Conservation (phyloP, 192 early-diverging fungal species). For the Haplosporangium gracile region DNA sequence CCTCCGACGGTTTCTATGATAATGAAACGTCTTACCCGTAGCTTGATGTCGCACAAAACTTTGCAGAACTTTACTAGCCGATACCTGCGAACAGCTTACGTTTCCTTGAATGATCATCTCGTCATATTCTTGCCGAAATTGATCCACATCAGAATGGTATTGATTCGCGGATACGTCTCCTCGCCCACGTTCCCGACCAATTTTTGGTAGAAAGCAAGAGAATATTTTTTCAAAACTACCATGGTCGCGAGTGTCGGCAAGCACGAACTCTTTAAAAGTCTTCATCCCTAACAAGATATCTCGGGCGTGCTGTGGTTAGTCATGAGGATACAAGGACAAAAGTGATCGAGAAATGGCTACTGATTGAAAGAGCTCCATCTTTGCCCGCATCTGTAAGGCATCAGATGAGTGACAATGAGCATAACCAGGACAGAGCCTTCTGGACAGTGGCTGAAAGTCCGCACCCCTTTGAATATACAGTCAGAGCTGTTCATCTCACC, state of each 20-base stretch:
- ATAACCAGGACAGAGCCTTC: too few species aligned
- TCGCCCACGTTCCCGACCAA: conserved; percentile 10
- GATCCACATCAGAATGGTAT: neutral
- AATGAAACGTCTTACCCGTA: neutral
- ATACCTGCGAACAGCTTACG: neutral
- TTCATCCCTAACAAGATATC: conserved; percentile 17
- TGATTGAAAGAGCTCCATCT: too few species aligned
- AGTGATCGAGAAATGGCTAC: too few species aligned
- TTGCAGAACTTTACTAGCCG: neutral
- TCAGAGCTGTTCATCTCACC: too few species aligned
- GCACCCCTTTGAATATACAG: too few species aligned
- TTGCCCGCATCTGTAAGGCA: too few species aligned
- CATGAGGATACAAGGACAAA: too few species aligned
- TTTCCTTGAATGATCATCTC: conserved; percentile 8
- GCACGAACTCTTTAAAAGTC: conserved; percentile 12
- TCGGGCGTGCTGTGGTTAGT: too few species aligned
- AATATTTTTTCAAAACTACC: conserved; percentile 11
- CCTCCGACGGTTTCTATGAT: too few species aligned
- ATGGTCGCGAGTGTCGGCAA: conserved; percentile 13
- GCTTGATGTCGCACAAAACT: neutral
- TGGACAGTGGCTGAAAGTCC: too few species aligned
- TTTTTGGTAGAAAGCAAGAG: conserved; percentile 2
- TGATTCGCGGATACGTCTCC: conserved; percentile 7
- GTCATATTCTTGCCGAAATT: neutral
- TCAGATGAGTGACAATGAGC: too few species aligned